Conservation (phyloP, 2,329 filamentous ascomycete species). For the Penicillium sclerotiorum region DNA sequence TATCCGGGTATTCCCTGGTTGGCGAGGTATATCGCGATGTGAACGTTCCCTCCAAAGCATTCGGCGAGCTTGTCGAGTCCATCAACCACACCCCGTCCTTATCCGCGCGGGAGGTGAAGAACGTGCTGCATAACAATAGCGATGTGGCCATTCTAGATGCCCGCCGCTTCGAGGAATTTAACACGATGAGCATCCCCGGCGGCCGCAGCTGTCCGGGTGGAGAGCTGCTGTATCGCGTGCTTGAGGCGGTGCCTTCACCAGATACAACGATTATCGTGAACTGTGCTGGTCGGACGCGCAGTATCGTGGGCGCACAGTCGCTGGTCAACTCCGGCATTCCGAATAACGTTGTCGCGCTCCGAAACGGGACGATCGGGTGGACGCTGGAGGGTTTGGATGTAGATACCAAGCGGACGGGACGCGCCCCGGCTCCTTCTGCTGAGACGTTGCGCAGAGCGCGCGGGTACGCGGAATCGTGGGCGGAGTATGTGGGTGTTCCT, state of each 20-base stretch:
- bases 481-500: constrained; percentile 12
- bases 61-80: constrained; percentile 36
- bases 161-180: constrained; percentile 32
- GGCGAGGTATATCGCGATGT: constrained; percentile 37
- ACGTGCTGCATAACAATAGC: constrained; percentile 21
- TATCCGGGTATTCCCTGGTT: constrained; percentile 25
- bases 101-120: constrained; percentile 29
- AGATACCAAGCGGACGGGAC: constrained; percentile 24
- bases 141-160: constrained; percentile 33
- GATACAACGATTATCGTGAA: constrained; percentile 33
- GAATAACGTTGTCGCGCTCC: constrained; percentile 32
- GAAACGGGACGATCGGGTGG: constrained; percentile 38
- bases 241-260: constrained; percentile 29
- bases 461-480: constrained; percentile 13
- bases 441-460: constrained; percentile 12
- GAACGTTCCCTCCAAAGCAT: constrained; percentile 36
- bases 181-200: constrained; percentile 36
- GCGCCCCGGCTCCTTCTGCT: constrained; percentile 14
- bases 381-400: constrained; percentile 31
- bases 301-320: constrained; percentile 34
- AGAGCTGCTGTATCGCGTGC: constrained; percentile 33
- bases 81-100: constrained; percentile 34
- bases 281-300: constrained; percentile 37
- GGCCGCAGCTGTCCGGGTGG: constrained; percentile 37
- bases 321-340: constrained; percentile 30